phyloP scores from a whole-genome alignment of 345 rosid genomes.

The Eucalyptus shirleyi region DNA sequence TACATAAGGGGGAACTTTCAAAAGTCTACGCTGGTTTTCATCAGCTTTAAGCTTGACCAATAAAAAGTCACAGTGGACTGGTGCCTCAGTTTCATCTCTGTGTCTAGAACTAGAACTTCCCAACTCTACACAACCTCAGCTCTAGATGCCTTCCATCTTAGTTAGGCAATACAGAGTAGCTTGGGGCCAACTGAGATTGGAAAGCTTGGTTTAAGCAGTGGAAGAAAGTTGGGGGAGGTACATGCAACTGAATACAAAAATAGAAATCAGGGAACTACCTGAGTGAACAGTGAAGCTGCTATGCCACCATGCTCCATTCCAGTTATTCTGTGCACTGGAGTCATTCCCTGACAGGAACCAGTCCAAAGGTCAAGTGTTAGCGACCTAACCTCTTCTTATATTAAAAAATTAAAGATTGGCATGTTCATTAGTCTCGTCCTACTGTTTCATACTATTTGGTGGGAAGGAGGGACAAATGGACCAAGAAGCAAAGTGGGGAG shows the following conservation, averaged over 20 bases:
- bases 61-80: not conserved
- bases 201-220: not conserved
- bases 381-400: not conserved
- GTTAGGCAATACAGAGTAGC: not conserved
- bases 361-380: not conserved
- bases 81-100: not conserved
- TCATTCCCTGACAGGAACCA: slow-evolving; percentile 50
- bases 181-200: not conserved
- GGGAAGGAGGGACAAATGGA: not conserved
- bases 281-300: slow-evolving; percentile 53
- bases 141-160: not conserved
- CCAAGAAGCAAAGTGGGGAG: not conserved
- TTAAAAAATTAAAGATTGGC: not conserved
- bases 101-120: not conserved
- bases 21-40: not conserved
- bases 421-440: slow-evolving; percentile 6
- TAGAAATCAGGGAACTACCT: slow-evolving; percentile 20
- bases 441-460: not conserved
- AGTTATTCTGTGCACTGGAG: slow-evolving; percentile 79
- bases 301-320: slow-evolving; percentile 99
- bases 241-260: not conserved
- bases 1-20: not conserved
- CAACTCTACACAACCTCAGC: not conserved
- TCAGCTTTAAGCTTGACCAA: not conserved
- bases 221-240: not conserved